Percentiles rank a stretch among this genome's conserved stretches.
These are phyloP conservation scores for Echinosophora koreensis DNA, from an alignment of 306 rosid species.

Conservation along the genomic window DNA sequence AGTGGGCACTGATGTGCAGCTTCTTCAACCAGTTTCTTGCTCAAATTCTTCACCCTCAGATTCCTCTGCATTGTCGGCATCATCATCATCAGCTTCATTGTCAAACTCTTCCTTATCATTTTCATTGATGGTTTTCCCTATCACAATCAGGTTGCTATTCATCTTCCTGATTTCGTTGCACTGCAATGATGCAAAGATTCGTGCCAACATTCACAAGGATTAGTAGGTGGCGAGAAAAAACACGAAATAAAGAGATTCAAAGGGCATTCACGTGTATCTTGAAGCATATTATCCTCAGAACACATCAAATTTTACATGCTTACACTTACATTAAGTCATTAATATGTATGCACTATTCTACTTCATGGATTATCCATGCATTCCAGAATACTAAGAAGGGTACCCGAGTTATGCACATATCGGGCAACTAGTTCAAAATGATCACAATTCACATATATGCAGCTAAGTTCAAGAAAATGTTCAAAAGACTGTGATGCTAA, in stretches of 20 bases:
- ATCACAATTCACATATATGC: no score
- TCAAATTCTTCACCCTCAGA: conserved; percentile 95
- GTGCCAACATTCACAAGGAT: conserved; percentile 20
- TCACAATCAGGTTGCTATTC: conserved; percentile 71
- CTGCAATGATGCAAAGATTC: conserved; percentile 63
- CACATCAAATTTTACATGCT: not conserved
- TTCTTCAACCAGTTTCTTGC: conserved; percentile 86
- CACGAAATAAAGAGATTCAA: conserved; percentile 8
- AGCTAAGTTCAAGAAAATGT: conserved; percentile 26
- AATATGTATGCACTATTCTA: not conserved
- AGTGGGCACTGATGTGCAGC: conserved; percentile 13
- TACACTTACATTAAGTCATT: not conserved
- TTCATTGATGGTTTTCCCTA: conserved; percentile 71
- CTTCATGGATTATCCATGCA: conserved; percentile 11
- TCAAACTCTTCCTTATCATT: conserved; percentile 85
- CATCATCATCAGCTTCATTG: conserved; percentile 69
- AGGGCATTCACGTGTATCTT: not conserved
- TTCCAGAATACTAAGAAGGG: conserved; percentile 7
- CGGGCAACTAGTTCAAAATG: not conserved
- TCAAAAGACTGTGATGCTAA: not conserved
- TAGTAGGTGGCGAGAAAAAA: not conserved
- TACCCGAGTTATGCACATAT: not conserved
- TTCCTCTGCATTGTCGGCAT: conserved; percentile 85
- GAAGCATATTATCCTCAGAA: conserved; percentile 20
- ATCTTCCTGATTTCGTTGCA: conserved; percentile 83